Evolutionary conservation across 2,329 filamentous ascomycete genomes (phyloP).

Genomic region (Chaetomium sp.): DNA sequence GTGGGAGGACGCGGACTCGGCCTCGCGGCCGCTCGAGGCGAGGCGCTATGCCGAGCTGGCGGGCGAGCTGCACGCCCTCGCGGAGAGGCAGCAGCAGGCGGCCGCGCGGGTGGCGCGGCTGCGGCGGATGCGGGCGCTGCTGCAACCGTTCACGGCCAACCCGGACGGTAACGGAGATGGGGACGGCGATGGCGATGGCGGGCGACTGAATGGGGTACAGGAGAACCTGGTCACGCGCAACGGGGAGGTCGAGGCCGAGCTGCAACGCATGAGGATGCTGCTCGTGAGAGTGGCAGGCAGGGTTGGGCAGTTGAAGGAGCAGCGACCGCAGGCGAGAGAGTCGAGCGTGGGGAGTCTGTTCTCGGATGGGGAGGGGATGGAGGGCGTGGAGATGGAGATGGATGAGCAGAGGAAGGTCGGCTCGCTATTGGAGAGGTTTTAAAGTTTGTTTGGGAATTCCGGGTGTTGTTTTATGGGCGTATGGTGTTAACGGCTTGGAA

Average conservation of each 20-base stretch:
- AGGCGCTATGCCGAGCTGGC: conserved; percentile 56
- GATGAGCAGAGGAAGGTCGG: conserved; percentile 49
- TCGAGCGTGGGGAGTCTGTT: conserved; percentile 18
- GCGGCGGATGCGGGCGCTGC: conserved; percentile 51
- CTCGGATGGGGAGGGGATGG: conserved; percentile 35
- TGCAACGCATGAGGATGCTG: conserved; percentile 67
- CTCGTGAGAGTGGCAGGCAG: conserved; percentile 61
- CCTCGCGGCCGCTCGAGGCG: conserved; percentile 42
- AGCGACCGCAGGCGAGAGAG: not conserved
- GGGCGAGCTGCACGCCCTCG: conserved; percentile 52
- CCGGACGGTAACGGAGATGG: conserved; percentile 18
- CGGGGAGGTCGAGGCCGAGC: conserved; percentile 65
- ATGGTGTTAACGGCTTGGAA: not conserved
- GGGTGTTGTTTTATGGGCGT: not conserved
- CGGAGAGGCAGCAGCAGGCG: conserved; percentile 46
- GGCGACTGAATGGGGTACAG: conserved; percentile 52
- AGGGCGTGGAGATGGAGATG: conserved; percentile 44
- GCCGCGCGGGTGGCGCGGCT: conserved; percentile 47
- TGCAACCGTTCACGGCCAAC: conserved; percentile 50
- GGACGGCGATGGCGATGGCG: conserved; percentile 23
- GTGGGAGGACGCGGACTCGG: conserved; percentile 45
- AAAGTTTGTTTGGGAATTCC: not conserved
- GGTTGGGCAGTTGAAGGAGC: conserved; percentile 40
- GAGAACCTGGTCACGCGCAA: conserved; percentile 67
- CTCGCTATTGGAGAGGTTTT: conserved; percentile 33